Evolutionary conservation across 495 filamentous ascomycete genomes (phyloP).

Genomic region (Amorphotheca resinae): DNA sequence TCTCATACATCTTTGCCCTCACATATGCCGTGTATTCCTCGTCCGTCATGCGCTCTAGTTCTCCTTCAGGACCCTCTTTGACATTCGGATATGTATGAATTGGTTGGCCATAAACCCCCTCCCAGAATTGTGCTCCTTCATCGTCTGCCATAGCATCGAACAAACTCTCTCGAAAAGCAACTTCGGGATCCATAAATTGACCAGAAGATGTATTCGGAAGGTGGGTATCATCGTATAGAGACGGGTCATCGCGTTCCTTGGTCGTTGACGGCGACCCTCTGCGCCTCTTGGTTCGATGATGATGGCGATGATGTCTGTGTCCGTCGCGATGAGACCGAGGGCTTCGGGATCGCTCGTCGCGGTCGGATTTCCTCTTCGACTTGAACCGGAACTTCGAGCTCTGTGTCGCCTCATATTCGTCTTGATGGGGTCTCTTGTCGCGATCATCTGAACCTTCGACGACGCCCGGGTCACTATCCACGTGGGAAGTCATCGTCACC

Average conservation of each 20-base stretch:
- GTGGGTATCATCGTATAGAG: conserved; percentile 40
- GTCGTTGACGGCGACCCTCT: conserved; percentile 16
- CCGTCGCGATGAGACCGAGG: conserved; percentile 5
- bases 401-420: conserved; percentile 18
- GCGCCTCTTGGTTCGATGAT: conserved; percentile 25
- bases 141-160: conserved; percentile 99
- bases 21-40: conserved; percentile 84
- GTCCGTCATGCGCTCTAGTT: conserved; percentile 78
- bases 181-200: conserved; percentile 40
- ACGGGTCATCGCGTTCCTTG: conserved; percentile 20
- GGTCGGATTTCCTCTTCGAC: conserved; percentile 22
- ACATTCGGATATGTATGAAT: conserved; percentile 51
- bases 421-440: conserved; percentile 10
- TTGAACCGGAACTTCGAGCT: conserved; percentile 50
- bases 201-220: conserved; percentile 29
- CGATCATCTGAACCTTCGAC: not conserved
- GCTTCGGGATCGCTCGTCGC: conserved; percentile 18
- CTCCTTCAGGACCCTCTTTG: conserved; percentile 31
- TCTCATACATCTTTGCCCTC: conserved; percentile 84
- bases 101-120: conserved; percentile 86
- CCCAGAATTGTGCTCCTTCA: conserved; percentile 92
- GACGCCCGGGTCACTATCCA: not conserved
- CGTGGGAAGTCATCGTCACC: conserved; percentile 12
- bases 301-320: conserved; percentile 24
- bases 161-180: conserved; percentile 86